Conservation (phyloP, 805 yeast genomes). For the Peterozyma toletana region DNA sequence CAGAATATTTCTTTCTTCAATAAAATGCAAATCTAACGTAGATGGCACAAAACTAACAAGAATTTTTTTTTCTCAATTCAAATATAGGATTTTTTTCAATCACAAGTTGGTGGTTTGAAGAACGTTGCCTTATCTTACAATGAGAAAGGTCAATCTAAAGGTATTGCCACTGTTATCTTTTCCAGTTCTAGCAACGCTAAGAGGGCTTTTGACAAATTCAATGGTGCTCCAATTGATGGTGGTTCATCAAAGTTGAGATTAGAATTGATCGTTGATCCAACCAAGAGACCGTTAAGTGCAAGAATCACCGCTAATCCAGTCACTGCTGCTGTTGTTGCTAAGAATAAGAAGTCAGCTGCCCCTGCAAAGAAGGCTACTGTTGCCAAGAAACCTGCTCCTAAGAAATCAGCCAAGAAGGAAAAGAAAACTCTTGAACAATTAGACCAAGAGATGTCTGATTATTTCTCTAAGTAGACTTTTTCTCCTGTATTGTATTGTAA, state of each 20-base stretch:
- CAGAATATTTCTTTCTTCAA: too few relatives aligned
- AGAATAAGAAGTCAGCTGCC: conserved; percentile 48
- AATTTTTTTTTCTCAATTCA: background rate
- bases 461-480: conserved; percentile 48
- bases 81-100: conserved; percentile 76
- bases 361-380: conserved; percentile 18
- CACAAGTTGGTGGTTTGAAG: conserved; percentile 80
- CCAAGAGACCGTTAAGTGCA: conserved; percentile 63
- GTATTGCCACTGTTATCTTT: conserved; percentile 85
- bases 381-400: conserved; percentile 19
- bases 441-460: conserved; percentile 98
- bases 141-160: conserved; percentile 84
- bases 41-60: conserved; percentile 8
- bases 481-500: background rate
- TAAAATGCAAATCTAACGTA: too few relatives aligned
- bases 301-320: conserved; percentile 48
- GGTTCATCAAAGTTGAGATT: conserved; percentile 71
- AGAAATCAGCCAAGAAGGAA: conserved; percentile 39
- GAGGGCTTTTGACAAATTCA: conserved; percentile 74
- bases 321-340: conserved; percentile 29
- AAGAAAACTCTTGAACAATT: conserved; percentile 84
- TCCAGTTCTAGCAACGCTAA: conserved; percentile 61
- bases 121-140: conserved; percentile 71
- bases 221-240: conserved; percentile 90
- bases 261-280: conserved; percentile 83